Conservation (phyloP, 805 yeast genomes). For the Kluyveromyces siamensis region DNA sequence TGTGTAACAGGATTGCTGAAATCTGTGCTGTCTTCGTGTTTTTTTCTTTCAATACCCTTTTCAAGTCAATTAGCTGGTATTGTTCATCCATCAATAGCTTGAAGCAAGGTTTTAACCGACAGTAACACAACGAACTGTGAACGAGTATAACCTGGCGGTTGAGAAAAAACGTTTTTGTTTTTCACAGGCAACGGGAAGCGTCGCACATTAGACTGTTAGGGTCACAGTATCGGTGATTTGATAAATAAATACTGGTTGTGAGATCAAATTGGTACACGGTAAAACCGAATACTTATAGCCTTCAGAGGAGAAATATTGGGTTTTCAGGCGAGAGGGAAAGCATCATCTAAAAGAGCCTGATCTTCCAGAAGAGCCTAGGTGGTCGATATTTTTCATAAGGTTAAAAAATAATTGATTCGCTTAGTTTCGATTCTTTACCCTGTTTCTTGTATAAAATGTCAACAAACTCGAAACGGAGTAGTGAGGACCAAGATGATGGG, state of each 20-base stretch:
- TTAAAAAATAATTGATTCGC: too few relatives aligned
- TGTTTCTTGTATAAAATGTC: background rate
- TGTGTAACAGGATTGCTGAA: background rate
- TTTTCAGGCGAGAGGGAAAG: too few relatives aligned
- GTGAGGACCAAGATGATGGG: background rate
- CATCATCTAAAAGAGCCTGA: too few relatives aligned
- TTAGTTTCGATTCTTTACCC: background rate
- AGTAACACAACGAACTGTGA: too few relatives aligned
- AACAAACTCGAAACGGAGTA: background rate
- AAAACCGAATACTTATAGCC: background rate
- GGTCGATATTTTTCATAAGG: too few relatives aligned
- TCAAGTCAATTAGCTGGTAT: background rate
- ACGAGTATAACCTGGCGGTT: too few relatives aligned
- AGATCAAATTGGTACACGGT: background rate
- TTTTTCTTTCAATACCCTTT: background rate
- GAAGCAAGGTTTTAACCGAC: too few relatives aligned
- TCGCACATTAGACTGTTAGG: background rate
- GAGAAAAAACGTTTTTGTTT: too few relatives aligned
- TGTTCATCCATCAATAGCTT: too few relatives aligned
- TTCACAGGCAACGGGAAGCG: background rate
- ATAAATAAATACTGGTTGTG: background rate
- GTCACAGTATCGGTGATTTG: background rate
- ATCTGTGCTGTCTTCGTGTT: background rate
- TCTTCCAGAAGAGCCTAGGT: too few relatives aligned
- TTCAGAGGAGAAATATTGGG: too few relatives aligned